A percentile compares a stretch with the other conserved stretches of the same genome.
These are phyloP conservation scores for Malassezia cuniculi DNA, from an alignment of 1,284 basidiomycete species.

Conservation along the genomic window DNA sequence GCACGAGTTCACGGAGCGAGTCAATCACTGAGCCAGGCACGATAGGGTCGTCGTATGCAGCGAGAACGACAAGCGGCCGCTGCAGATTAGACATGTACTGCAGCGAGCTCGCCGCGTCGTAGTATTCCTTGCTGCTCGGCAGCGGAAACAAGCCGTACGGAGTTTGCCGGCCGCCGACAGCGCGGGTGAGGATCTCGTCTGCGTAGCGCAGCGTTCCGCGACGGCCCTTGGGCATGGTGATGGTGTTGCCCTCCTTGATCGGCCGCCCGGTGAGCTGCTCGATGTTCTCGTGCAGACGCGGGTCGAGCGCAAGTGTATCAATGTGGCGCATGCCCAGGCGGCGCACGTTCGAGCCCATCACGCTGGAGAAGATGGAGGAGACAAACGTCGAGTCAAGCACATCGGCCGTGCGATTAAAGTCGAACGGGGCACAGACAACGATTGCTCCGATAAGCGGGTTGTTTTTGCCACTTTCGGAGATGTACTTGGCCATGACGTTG, in stretches of 20 bases:
- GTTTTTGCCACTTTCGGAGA: conserved; percentile 68
- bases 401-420: conserved; percentile 51
- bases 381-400: conserved; percentile 53
- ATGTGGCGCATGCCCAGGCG: conserved; percentile 24
- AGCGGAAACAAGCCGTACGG: conserved; percentile 32
- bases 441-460: conserved; percentile 60
- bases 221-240: conserved; percentile 1
- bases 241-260: conserved; percentile 16
- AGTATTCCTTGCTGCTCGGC: conserved; percentile 64
- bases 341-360: conserved; percentile 66
- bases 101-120: conserved; percentile 47
- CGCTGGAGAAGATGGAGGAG: conserved; percentile 63
- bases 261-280: conserved; percentile 19
- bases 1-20: conserved; percentile 47
- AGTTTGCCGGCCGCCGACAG: conserved; percentile 58
- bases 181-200: conserved; percentile 56
- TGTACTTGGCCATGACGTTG: conserved; percentile 77
- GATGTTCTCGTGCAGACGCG: conserved; percentile 22
- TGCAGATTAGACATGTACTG: conserved; percentile 26
- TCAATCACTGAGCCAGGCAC: conserved; percentile 49
- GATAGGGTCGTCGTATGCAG: conserved; percentile 77
- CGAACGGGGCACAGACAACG: conserved; percentile 70
- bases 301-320: conserved; percentile 28
- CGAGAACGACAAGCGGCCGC: conserved; percentile 58
- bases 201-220: conserved; percentile 44